A percentile compares a stretch with the other conserved stretches of the same genome.
Evolutionary conservation across 164 flowering plant genomes (phyloP).

Genomic region (Nymphaea thermarum): DNA sequence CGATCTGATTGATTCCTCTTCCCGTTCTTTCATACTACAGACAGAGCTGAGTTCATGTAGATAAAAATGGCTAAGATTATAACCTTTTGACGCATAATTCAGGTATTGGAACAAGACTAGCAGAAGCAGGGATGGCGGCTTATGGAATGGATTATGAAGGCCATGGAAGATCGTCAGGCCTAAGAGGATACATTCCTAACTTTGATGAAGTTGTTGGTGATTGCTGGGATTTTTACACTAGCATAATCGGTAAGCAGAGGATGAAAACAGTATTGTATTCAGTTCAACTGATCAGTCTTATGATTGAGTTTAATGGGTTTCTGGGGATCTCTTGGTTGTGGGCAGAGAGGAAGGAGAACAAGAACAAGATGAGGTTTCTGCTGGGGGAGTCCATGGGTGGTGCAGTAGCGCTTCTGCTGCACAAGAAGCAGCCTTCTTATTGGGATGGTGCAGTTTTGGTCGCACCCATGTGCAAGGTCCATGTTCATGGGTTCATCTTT

Average conservation of each 20-base stretch:
- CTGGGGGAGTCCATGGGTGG: slow-evolving; percentile 98
- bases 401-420: slow-evolving; percentile 56
- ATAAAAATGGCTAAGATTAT: too few relatives aligned
- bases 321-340: background rate
- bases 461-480: slow-evolving; percentile 97
- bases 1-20: background rate
- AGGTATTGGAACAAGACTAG: slow-evolving; percentile 65
- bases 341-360: slow-evolving; percentile 49
- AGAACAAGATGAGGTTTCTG: slow-evolving; percentile 42
- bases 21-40: background rate
- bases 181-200: slow-evolving; percentile 31
- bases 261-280: background rate
- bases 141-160: slow-evolving; percentile 80
- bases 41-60: background rate
- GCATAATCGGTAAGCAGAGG: slow-evolving; percentile 7
- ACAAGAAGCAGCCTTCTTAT: slow-evolving; percentile 47
- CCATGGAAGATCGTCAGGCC: slow-evolving; percentile 88
- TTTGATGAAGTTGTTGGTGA: slow-evolving; percentile 62
- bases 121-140: slow-evolving; percentile 61
- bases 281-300: too few relatives aligned
- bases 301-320: background rate
- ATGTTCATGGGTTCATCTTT: too few relatives aligned
- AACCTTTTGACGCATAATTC: background rate
- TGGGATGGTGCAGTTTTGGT: slow-evolving; percentile 86
- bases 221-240: slow-evolving; percentile 42